These are phyloP conservation scores for Powellomyces hirtus DNA, from an alignment of 192 early-diverging fungal genomes.

Conservation along the genomic window DNA sequence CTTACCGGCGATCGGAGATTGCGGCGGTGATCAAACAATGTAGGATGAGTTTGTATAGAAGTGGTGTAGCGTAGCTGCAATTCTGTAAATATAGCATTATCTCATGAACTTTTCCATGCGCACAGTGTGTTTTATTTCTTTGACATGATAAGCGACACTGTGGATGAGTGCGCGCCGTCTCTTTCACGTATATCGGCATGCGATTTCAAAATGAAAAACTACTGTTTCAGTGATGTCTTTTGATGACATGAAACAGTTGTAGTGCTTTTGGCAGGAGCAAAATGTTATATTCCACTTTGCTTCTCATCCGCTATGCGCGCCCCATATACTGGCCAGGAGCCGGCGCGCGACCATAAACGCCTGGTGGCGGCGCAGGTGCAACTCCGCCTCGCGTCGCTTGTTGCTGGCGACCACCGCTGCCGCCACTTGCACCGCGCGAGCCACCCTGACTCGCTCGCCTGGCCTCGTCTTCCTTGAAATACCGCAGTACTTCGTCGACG, in stretches of 20 bases:
- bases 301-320: neutral
- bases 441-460: neutral
- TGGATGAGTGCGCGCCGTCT: too few species aligned
- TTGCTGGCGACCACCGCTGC: neutral
- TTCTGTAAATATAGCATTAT: too few species aligned
- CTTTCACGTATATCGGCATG: too few species aligned
- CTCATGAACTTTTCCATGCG: too few species aligned
- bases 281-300: too few species aligned
- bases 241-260: neutral
- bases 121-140: neutral
- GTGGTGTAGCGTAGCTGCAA: too few species aligned
- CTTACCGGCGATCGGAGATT: slow-evolving; percentile 11
- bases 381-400: neutral
- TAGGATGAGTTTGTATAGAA: slow-evolving; percentile 15
- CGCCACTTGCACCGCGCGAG: neutral
- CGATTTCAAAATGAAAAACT: neutral
- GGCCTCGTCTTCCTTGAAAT: slow-evolving; percentile 64
- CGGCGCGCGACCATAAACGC: neutral
- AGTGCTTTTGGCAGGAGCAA: too few species aligned
- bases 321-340: slow-evolving; percentile 8
- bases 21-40: slow-evolving; percentile 12
- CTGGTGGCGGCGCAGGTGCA: slow-evolving; percentile 5
- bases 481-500: slow-evolving; percentile 69
- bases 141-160: too few species aligned
- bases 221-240: neutral